Evolutionary conservation across 306 rosid genomes (phyloP), one percentile per base, ranked within the genome.

Genomic region (Quercus cerris): DNA sequence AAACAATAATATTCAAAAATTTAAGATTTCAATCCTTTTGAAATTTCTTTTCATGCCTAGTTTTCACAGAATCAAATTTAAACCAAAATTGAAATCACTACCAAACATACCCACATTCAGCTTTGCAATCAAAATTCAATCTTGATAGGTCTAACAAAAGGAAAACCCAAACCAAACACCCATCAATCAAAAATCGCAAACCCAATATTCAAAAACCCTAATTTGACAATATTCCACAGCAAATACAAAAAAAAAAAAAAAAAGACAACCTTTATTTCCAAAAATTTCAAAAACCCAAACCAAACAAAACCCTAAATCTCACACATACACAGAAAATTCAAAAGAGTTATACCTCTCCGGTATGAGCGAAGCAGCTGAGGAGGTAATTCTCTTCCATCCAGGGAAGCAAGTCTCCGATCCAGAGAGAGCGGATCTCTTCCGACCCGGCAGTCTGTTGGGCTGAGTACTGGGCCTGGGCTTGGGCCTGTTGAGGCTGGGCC

Each of bases 331-430:
- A 35, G 9, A 10, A 10, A 8, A 38, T 17, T n/a, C 5, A n/a
- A 8, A 38, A 41, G 3, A 41, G 46, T 8, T 41, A 41, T 78
- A 90, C 94, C 94, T 90, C 91, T 74, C 91, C 89, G 2, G 86
- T 73, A 20, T 78, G 85, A 78, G 84, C 81, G 20, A 90, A 90
- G 76, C 88, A 86, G 80, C 15, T 79, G 63, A 78, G 56, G 25
- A 90, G 14, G 59, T 90, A 90, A 70, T 22, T 83, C 79, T 90
- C 94, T 27, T 90, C 94, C 94, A 90, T 90, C 94, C 94, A 90
- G 68, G 59, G 88, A 52, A 80, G 89, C 82, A 90, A 75, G 86
- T 90, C 91, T 1, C 94, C 94, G 83, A 90, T 88, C 94, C 94
- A 90, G 59, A 90, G 91, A 12, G 94, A 88, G 33, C 86, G 91